Conservation (phyloP, 2,329 filamentous ascomycete genomes). For the Cercospora sesami region DNA sequence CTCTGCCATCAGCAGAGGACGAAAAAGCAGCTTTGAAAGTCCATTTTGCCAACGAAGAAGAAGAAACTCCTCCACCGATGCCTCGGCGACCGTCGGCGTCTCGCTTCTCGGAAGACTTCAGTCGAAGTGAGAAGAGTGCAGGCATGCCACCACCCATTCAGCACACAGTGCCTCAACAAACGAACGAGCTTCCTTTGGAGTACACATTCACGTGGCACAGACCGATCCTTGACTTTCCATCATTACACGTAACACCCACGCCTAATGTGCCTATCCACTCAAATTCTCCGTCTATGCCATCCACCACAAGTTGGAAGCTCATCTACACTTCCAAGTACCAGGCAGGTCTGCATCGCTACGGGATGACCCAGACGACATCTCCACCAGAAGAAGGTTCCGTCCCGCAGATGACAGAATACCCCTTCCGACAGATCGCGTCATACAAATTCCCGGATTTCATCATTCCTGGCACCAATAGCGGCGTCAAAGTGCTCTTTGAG, state of each 20-base stretch:
- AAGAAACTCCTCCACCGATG: not conserved
- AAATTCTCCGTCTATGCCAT: conserved; percentile 8
- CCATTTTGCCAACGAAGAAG: not conserved
- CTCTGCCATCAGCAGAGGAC: not conserved
- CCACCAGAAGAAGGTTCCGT: not conserved
- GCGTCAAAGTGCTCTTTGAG: conserved; percentile 13
- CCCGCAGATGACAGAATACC: conserved; percentile 14
- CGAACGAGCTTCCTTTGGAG: not conserved
- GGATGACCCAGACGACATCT: not conserved
- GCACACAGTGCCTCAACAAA: not conserved
- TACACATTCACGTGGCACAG: conserved; percentile 17
- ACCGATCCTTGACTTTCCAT: conserved; percentile 14
- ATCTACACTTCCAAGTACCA: conserved; percentile 20
- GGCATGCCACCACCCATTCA: not conserved
- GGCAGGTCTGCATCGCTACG: conserved; percentile 13
- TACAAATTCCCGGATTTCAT: conserved; percentile 17
- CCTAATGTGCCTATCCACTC: conserved; percentile 5
- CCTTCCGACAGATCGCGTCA: conserved; percentile 18
- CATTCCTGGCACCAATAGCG: conserved; percentile 13
- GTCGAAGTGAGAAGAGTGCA: not conserved
- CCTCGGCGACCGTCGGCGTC: conserved; percentile 8
- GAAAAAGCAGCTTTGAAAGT: not conserved
- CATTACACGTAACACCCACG: conserved; percentile 9
- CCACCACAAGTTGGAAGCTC: conserved; percentile 17
- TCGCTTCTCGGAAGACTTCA: conserved; percentile 14